Base-by-base conservation (phyloP, 176 grass and related monocot genomes). In the Oryza brachyantha region DNA sequence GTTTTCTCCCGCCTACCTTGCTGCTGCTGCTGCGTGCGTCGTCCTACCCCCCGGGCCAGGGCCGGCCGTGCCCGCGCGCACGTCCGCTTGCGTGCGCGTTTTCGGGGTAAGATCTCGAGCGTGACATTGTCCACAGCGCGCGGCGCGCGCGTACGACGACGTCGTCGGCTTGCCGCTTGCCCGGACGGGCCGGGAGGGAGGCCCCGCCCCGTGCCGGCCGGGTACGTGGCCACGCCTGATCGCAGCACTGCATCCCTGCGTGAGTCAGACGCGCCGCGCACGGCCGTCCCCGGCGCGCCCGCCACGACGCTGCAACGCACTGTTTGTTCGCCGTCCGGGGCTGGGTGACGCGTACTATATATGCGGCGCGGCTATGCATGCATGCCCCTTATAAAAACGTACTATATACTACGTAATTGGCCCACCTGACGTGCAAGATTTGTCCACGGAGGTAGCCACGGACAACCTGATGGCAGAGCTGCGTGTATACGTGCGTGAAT, bases 1-100 rank as follows among this genome's bases (percentile, higher is more conserved):
- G 60, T 55, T 83, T 60, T 78, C 66, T 1, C 79, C 73, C 43
- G 79, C 79, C 66, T 64, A 75, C 68, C 42, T 72, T 41, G 61
- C 46, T 25, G 42, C 45, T 25, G 5, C 10, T 16, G 8, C 29
- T 58, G 36, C 22, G 3, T 24, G 19, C 29, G 22, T 38, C 24
- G 64, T 68, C 16, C 71, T 21, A 27, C 31, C 48, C 48, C 17
- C 48, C 17, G 5, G 17, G 48, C 7, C 48, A n/a, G 48, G 48
- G 48, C 48, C 48, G 48, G 48, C 48, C 48, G 19, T 52, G 48
- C 48, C 1, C 16, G 8, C 32, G 9, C 54, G 38, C 19, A 25
- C 78, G 48, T 12, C 29, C 22, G 63, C 9, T 24, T 43, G 43
- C 8, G 62, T 36, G 72, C 21, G 77, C 59, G 77, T 59, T 70